Evolutionary conservation across 2,329 filamentous ascomycete species (phyloP).

Genomic region (Juglanconis juglandina): DNA sequence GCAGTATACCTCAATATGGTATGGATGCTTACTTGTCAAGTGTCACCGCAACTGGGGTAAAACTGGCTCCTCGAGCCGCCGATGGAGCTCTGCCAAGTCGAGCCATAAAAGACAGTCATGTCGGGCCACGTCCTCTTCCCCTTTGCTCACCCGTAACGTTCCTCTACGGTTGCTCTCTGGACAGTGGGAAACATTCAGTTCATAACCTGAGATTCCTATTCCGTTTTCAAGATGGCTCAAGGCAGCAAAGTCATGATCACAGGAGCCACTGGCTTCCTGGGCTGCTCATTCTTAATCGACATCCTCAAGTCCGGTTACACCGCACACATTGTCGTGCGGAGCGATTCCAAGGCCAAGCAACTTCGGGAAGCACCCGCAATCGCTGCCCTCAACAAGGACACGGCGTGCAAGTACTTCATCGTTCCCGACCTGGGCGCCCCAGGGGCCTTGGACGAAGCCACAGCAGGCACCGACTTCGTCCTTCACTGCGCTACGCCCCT

Average conservation of each 20-base stretch:
- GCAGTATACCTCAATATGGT: no score
- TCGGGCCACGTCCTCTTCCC: no score
- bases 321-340: conserved; percentile 15
- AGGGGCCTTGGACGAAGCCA: conserved; percentile 10
- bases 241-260: conserved; percentile 22
- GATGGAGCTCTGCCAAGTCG: no score
- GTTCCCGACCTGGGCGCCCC: conserved; percentile 7
- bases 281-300: conserved; percentile 22
- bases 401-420: conserved; percentile 14
- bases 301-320: conserved; percentile 18
- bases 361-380: conserved; percentile 9
- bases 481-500: conserved; percentile 13
- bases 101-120: no score
- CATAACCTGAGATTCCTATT: not conserved
- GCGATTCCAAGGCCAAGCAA: conserved; percentile 10
- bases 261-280: conserved; percentile 24
- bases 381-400: conserved; percentile 6
- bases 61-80: no score
- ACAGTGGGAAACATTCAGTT: no score
- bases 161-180: no score
- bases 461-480: conserved; percentile 2
- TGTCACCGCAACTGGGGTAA: no score
- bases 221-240: not conserved
- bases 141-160: no score
- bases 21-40: no score